Percentiles rank a stretch among this genome's conserved stretches.
These are phyloP conservation scores for Trichoderma sp. DNA, from an alignment of 2,329 filamentous ascomycete genomes.

Conservation along the genomic window DNA sequence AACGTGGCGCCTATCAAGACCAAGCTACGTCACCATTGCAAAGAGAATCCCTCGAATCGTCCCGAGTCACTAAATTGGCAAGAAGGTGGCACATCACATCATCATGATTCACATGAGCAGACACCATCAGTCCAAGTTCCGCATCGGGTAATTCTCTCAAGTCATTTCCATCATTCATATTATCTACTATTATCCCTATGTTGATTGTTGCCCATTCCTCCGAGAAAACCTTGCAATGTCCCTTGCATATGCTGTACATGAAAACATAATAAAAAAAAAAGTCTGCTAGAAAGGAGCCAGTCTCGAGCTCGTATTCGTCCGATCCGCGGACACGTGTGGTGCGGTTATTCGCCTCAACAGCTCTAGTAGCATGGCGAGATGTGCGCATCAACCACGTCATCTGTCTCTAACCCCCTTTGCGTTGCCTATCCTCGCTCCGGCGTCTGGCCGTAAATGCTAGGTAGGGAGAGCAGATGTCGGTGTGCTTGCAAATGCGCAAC, in stretches of 20 bases:
- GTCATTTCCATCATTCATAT: constrained; percentile 14
- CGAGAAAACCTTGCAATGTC: constrained; percentile 18
- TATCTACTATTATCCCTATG: constrained; percentile 10
- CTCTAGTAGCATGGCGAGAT: background rate
- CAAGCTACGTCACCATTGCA: background rate
- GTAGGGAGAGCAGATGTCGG: background rate
- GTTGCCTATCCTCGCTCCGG: background rate
- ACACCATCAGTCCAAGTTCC: background rate
- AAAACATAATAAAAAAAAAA: constrained; percentile 20
- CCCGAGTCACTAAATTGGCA: background rate
- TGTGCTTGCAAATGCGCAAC: background rate
- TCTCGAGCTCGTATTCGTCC: background rate
- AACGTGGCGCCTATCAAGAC: background rate
- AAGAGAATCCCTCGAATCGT: background rate
- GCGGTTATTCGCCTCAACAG: background rate
- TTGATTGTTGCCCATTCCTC: constrained; percentile 21
- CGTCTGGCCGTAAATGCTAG: background rate
- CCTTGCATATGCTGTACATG: constrained; percentile 24
- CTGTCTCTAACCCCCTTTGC: background rate
- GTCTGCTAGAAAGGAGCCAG: constrained; percentile 10
- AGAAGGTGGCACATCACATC: background rate
- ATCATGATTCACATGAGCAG: background rate
- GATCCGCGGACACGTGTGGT: background rate
- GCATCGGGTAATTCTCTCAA: background rate
- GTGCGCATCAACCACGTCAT: background rate